These are phyloP conservation scores for Eragrostis nindensis DNA, from an alignment of 176 grass and related monocot genomes.

Conservation along the genomic window DNA sequence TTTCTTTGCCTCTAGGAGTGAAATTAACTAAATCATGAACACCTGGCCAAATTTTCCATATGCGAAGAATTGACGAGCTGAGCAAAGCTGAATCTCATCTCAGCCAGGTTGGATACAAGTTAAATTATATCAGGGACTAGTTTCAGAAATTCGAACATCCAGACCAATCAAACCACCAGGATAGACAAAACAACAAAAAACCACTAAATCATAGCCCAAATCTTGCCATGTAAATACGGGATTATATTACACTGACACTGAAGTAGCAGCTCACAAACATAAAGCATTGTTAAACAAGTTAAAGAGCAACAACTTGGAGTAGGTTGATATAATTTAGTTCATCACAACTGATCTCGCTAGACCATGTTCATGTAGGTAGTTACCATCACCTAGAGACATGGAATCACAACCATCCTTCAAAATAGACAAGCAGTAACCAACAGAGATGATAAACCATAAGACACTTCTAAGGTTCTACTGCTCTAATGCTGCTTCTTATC, in stretches of 20 bases:
- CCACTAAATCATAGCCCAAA: background rate
- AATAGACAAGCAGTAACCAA: slow-evolving; percentile 33
- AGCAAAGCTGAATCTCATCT: background rate
- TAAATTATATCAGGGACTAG: background rate
- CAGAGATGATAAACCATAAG: slow-evolving; percentile 11
- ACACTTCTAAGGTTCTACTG: background rate
- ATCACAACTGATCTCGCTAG: background rate
- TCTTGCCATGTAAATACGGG: background rate
- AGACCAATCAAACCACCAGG: background rate
- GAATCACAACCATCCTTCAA: slow-evolving; percentile 44
- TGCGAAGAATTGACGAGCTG: no score
- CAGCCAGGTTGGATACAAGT: no score
- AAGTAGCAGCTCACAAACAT: background rate
- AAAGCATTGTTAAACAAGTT: background rate
- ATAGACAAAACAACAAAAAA: background rate
- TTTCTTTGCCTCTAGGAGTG: no score
- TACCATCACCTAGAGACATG: slow-evolving; percentile 41
- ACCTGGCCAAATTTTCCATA: no score
- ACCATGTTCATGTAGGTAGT: slow-evolving; percentile 20
- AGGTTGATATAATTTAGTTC: slow-evolving; percentile 22
- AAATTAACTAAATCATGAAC: no score
- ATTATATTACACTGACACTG: background rate
- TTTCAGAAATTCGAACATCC: background rate
- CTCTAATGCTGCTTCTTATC: slow-evolving; percentile 70
- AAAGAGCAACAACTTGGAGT: background rate